A percentile compares a stretch with the other conserved stretches of the same genome.
phyloP scores from a whole-genome alignment of 1,139 yeast species.

The Protomyces inouyei region DNA sequence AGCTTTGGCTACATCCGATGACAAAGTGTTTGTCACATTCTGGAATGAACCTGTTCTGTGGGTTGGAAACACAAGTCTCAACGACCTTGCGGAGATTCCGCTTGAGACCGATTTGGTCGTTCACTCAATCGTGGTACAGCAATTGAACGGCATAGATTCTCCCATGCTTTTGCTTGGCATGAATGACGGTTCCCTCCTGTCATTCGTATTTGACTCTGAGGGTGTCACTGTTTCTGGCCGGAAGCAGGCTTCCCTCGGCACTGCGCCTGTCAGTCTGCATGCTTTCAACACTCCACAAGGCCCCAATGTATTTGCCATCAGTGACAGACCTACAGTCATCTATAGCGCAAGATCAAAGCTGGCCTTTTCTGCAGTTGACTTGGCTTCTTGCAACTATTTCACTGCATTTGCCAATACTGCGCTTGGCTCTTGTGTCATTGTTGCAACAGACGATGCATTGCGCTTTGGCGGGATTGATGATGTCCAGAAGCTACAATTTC shows the following conservation, averaged over 20 bases:
- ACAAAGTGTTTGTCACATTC: slow-evolving; percentile 9
- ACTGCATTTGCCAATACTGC: slow-evolving; percentile 15
- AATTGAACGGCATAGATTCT: slow-evolving; percentile 21
- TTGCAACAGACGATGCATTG: slow-evolving; percentile 31
- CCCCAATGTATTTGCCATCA: slow-evolving; percentile 29
- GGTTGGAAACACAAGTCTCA: slow-evolving; percentile 6
- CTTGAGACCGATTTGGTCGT: slow-evolving; percentile 24
- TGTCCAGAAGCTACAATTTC: slow-evolving; percentile 33
- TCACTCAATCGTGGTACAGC: slow-evolving; percentile 29
- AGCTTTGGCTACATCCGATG: slow-evolving; percentile 2
- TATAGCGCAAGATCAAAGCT: slow-evolving; percentile 30
- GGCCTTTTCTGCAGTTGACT: slow-evolving; percentile 29
- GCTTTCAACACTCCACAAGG: slow-evolving; percentile 20
- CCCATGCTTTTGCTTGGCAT: slow-evolving; percentile 31
- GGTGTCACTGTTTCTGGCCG: slow-evolving; percentile 23
- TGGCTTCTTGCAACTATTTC: slow-evolving; percentile 25
- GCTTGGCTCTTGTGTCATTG: slow-evolving; percentile 27
- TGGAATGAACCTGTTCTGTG: slow-evolving; percentile 14
- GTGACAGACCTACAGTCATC: slow-evolving; percentile 33
- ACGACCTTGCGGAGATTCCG: not conserved
- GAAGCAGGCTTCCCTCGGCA: slow-evolving; percentile 30
- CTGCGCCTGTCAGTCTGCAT: slow-evolving; percentile 31
- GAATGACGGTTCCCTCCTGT: slow-evolving; percentile 32
- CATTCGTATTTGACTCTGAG: slow-evolving; percentile 18
- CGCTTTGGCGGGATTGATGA: slow-evolving; percentile 32